Base-by-base conservation (phyloP, 1,284 basidiomycete species). In the Meira nashicola region DNA sequence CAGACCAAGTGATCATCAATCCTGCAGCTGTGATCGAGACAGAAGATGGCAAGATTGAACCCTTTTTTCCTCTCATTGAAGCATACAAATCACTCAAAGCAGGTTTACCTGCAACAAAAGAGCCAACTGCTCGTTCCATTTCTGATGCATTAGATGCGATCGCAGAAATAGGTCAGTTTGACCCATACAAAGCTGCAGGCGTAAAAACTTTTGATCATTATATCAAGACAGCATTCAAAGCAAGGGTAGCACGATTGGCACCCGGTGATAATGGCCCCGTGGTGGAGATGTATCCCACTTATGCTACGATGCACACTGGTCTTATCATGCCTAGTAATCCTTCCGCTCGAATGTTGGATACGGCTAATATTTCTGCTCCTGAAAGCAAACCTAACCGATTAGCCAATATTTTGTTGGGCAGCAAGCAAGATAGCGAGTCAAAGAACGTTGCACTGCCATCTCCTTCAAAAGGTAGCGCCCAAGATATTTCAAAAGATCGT, bases 51-150 rank as follows among this genome's bases (percentile, higher is more conserved):
- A 52, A 54, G 2, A 21, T 60, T 62, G 28, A 25, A 28, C 49
- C 64, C 15, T 70, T 68, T 28, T 39, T 55, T 1, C 64, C 66
- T 1, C 63, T 68, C 37, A 70, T 68, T 39, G 68, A 72, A n/a
- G 58, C 66, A n/a, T 62, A 63, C 55, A 70, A 69, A 38, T 60
- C 69, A 55, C 64, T 53, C n/a, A 66, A 47, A 59, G 54, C 44
- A 55, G 64, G 8, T 57, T 57, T 19, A 61, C 62, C 48, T 59
- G 60, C 19, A 38, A 38, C 10, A 53, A 57, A 19, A 63, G 23
- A 39, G n/a, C 50, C 68, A 40, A 63, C 64, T 1, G 56, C 59
- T 48, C 53, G 60, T n/a, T 60, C 52, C 21, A 62, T 70, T 12
- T 60, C 61, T 7, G 53, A 39, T 14, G 59, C 63, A 37, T 54